Conservation (phyloP, 495 filamentous ascomycete species). For the Aspergillus nanangensis region DNA sequence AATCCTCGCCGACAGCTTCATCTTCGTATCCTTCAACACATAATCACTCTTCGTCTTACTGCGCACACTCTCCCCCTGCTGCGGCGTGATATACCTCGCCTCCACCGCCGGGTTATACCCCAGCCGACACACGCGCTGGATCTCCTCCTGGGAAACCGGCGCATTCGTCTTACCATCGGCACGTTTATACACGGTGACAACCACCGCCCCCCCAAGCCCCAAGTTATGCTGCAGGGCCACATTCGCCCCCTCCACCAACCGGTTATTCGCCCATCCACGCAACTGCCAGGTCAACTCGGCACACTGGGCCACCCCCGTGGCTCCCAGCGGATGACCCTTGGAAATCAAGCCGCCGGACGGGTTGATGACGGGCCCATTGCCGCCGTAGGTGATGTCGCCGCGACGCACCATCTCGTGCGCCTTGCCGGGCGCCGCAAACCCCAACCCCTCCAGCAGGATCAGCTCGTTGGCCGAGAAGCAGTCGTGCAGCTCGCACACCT, state of each 20-base stretch:
- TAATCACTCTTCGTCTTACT: constrained; percentile 20
- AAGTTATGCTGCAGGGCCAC: background rate
- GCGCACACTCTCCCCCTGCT: constrained; percentile 22
- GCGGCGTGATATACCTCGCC: constrained; percentile 36
- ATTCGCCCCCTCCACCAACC: constrained; percentile 56
- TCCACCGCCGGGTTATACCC: constrained; percentile 90
- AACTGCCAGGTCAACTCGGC: constrained; percentile 93
- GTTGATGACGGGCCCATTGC: constrained; percentile 72
- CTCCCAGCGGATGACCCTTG: constrained; percentile 90
- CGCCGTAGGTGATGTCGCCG: constrained; percentile 87
- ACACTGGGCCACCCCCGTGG: constrained; percentile 86
- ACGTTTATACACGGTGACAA: constrained; percentile 36
- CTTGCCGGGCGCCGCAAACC: constrained; percentile 68
- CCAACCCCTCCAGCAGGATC: constrained; percentile 76
- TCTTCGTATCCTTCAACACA: constrained; percentile 14
- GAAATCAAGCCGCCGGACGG: constrained; percentile 87
- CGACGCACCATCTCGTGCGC: constrained; percentile 84
- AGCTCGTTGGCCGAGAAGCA: constrained; percentile 95
- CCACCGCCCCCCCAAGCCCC: background rate
- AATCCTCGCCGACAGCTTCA: constrained; percentile 17
- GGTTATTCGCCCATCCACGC: constrained; percentile 89
- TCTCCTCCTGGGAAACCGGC: constrained; percentile 47
- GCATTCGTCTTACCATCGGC: constrained; percentile 63
- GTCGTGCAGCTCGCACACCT: constrained; percentile 87
- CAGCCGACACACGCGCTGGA: constrained; percentile 57